Conservation (phyloP, 108 stramenopile species). For the Cyclotella atomus region DNA sequence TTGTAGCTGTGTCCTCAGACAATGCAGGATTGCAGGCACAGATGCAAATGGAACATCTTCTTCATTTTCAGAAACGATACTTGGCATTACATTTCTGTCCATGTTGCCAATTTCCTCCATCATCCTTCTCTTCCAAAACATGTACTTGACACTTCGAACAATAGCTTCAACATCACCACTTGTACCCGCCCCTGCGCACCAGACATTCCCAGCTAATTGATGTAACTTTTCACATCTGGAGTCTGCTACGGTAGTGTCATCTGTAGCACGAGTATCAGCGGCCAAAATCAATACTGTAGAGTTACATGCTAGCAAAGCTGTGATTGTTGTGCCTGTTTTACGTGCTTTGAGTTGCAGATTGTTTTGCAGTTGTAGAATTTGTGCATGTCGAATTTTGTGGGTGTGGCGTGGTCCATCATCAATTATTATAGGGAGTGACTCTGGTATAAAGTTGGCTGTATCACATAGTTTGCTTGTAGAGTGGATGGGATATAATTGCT, state of each 20-base stretch:
- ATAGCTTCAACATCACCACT: conserved; percentile 83
- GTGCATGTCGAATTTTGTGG: not conserved
- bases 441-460: not conserved
- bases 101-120: conserved; percentile 26
- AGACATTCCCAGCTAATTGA: conserved; percentile 54
- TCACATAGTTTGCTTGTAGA: conserved; percentile 2
- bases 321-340: conserved; percentile 80
- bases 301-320: conserved; percentile 37
- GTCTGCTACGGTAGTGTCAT: conserved; percentile 80
- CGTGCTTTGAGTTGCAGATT: conserved; percentile 18
- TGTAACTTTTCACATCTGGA: conserved; percentile 77
- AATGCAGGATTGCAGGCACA: conserved; percentile 50
- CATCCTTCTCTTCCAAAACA: conserved; percentile 37
- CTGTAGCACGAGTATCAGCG: conserved; percentile 86
- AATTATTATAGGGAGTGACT: conserved; percentile 2
- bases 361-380: not conserved
- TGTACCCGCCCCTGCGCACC: conserved; percentile 86
- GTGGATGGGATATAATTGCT: conserved; percentile 17
- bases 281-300: conserved; percentile 57
- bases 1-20: conserved; percentile 1
- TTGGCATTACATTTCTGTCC: not conserved
- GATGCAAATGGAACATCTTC: conserved; percentile 28
- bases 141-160: conserved; percentile 56
- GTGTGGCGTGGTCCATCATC: not conserved
- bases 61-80: not conserved